Evolutionary conservation across 2,329 filamentous ascomycete species (phyloP).

Genomic region (Dichotomopilus funicola): DNA sequence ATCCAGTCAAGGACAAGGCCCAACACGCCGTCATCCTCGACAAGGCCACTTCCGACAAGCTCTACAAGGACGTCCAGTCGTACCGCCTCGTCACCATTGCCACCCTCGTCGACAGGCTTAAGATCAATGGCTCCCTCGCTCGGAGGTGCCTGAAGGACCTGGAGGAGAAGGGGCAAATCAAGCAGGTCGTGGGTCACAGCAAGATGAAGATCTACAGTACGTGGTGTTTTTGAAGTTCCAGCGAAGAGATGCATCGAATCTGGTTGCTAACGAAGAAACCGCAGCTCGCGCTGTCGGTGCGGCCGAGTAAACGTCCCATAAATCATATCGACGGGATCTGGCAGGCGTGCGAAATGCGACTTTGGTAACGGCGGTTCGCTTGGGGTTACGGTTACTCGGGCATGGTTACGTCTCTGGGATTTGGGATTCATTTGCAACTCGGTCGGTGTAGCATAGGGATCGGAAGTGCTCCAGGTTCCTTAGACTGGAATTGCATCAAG

Average conservation of each 20-base stretch:
- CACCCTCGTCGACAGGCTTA: slow-evolving; percentile 97
- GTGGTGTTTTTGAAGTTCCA: slow-evolving; percentile 25
- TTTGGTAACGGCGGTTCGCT: slow-evolving; percentile 26
- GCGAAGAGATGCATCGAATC: neutral
- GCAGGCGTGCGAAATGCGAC: slow-evolving; percentile 19
- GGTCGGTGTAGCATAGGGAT: slow-evolving; percentile 32
- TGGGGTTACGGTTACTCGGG: slow-evolving; percentile 27
- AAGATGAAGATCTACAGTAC: slow-evolving; percentile 97
- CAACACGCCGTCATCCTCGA: slow-evolving; percentile 98
- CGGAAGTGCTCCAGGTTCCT: slow-evolving; percentile 32
- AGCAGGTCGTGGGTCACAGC: slow-evolving; percentile 93
- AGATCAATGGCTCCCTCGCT: slow-evolving; percentile 98
- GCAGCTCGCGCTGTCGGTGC: slow-evolving; percentile 56
- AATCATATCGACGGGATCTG: slow-evolving; percentile 22
- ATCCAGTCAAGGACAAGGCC: slow-evolving; percentile 97
- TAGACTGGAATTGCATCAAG: slow-evolving; percentile 29
- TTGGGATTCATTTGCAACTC: slow-evolving; percentile 26
- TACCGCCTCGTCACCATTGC: slow-evolving; percentile 99
- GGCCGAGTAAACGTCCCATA: slow-evolving; percentile 35
- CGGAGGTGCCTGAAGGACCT: slow-evolving; percentile 83
- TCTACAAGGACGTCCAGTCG: slow-evolving; percentile 99
- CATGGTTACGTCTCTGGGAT: slow-evolving; percentile 28
- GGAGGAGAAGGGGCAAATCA: slow-evolving; percentile 98
- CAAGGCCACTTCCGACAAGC: slow-evolving; percentile 94
- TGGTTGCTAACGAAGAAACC: slow-evolving; percentile 21